These are phyloP conservation scores for Citrus cavaleriei DNA, from an alignment of 345 rosid species.

Conservation along the genomic window DNA sequence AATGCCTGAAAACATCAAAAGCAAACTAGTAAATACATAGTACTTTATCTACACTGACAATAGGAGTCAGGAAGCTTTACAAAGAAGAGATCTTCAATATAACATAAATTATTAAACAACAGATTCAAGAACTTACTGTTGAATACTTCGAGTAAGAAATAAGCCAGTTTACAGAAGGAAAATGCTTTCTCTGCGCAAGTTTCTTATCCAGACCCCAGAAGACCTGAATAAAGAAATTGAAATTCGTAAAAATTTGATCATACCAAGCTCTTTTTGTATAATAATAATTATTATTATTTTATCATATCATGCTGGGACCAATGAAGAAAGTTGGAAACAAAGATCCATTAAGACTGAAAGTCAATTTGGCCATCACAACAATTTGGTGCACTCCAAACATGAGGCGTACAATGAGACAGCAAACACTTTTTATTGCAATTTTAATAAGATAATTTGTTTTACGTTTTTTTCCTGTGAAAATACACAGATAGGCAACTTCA, in stretches of 20 bases:
- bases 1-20: constrained; percentile 59
- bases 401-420: background rate
- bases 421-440: background rate
- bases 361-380: background rate
- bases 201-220: constrained; percentile 99
- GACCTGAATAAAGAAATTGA: constrained; percentile 52
- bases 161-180: constrained; percentile 99
- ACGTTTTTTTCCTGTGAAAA: background rate
- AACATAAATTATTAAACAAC: background rate
- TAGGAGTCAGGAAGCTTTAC: background rate
- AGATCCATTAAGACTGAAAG: background rate
- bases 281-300: too few species aligned
- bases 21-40: background rate
- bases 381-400: background rate
- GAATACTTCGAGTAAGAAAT: constrained; percentile 98
- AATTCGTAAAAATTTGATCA: background rate
- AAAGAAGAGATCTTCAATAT: background rate
- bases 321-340: background rate
- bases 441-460: background rate
- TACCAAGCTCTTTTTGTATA: background rate
- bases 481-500: constrained; percentile 2
- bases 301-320: background rate
- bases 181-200: constrained; percentile 99
- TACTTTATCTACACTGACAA: background rate
- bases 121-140: constrained; percentile 46